phyloP scores from a whole-genome alignment of 2,329 filamentous ascomycete genomes.

The Botrytis paeoniae region DNA sequence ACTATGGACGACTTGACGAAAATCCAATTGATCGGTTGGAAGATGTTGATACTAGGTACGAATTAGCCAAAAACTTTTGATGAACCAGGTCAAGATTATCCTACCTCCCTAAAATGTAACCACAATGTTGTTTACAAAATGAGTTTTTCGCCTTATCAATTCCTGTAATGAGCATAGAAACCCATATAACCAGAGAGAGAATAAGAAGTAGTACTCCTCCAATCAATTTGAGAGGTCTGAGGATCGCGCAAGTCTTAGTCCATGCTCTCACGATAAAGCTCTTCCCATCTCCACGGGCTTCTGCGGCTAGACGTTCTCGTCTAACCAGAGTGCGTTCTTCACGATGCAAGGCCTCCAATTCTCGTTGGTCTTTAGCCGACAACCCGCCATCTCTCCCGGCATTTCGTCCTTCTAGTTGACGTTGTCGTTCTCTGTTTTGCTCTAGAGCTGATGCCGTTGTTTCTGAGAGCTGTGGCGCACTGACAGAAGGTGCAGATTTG shows the following conservation, averaged over 20 bases:
- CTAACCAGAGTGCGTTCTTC: slow-evolving; percentile 92
- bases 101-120: slow-evolving; percentile 74
- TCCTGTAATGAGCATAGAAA: slow-evolving; percentile 90
- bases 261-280: slow-evolving; percentile 71
- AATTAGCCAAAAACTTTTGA: slow-evolving; percentile 35
- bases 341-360: slow-evolving; percentile 80
- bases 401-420: slow-evolving; percentile 84
- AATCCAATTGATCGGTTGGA: slow-evolving; percentile 92
- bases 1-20: slow-evolving; percentile 76
- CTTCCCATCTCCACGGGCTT: slow-evolving; percentile 74
- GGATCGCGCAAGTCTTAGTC: slow-evolving; percentile 76
- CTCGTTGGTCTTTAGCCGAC: slow-evolving; percentile 80
- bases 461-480: slow-evolving; percentile 72
- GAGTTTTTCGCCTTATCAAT: slow-evolving; percentile 98
- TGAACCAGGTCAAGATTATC: not conserved
- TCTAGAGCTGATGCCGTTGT: slow-evolving; percentile 78
- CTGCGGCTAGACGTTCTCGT: slow-evolving; percentile 81
- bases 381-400: slow-evolving; percentile 71
- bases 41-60: slow-evolving; percentile 68
- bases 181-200: slow-evolving; percentile 73
- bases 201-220: slow-evolving; percentile 76
- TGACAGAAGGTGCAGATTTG: slow-evolving; percentile 84
- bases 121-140: slow-evolving; percentile 83
- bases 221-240: slow-evolving; percentile 85
- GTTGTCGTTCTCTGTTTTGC: slow-evolving; percentile 84